Percentiles rank a stretch among this genome's conserved stretches.
Conservation (phyloP, 768 basidiomycete genomes). For the Gelatoporia subvermispora region DNA sequence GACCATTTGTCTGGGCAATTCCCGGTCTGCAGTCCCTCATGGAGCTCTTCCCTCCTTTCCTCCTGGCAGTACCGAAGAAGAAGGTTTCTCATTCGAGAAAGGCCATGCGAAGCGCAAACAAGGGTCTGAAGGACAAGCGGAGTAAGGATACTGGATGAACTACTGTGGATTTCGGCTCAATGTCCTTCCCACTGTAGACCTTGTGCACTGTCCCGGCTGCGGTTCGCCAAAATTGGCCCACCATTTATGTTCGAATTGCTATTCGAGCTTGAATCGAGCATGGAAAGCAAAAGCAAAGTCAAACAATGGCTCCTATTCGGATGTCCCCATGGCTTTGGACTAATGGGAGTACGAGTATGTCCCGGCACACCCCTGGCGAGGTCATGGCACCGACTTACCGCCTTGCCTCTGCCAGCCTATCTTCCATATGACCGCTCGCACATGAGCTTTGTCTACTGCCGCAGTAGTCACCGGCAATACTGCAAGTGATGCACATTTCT, state of each 20-base stretch:
- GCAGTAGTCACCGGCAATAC: too few relatives aligned
- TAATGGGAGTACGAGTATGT: too few relatives aligned
- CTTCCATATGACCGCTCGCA: too few relatives aligned
- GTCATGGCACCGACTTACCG: too few relatives aligned
- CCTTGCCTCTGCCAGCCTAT: too few relatives aligned
- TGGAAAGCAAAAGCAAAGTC: slow-evolving; percentile 44
- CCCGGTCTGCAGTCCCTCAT: slow-evolving; percentile 43
- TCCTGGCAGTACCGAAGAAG: slow-evolving; percentile 92
- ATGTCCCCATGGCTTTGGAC: neutral
- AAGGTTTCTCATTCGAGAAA: slow-evolving; percentile 92
- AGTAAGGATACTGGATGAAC: slow-evolving; percentile 43
- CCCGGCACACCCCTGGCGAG: too few relatives aligned
- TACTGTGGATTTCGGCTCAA: slow-evolving; percentile 1
- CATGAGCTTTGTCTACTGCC: too few relatives aligned
- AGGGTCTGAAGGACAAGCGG: slow-evolving; percentile 90
- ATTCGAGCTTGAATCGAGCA: slow-evolving; percentile 57
- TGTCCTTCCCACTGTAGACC: slow-evolving; percentile 44
- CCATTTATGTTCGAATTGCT: slow-evolving; percentile 81
- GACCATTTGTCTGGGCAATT: slow-evolving; percentile 30
- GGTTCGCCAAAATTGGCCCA: slow-evolving; percentile 86
- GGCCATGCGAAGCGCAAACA: slow-evolving; percentile 91
- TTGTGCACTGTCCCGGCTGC: slow-evolving; percentile 88
- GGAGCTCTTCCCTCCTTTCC: slow-evolving; percentile 82
- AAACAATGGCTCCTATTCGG: neutral
- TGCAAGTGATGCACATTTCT: too few relatives aligned